Conservation (phyloP, 495 filamentous ascomycete species). For the Polyplosphaeria fusca region DNA sequence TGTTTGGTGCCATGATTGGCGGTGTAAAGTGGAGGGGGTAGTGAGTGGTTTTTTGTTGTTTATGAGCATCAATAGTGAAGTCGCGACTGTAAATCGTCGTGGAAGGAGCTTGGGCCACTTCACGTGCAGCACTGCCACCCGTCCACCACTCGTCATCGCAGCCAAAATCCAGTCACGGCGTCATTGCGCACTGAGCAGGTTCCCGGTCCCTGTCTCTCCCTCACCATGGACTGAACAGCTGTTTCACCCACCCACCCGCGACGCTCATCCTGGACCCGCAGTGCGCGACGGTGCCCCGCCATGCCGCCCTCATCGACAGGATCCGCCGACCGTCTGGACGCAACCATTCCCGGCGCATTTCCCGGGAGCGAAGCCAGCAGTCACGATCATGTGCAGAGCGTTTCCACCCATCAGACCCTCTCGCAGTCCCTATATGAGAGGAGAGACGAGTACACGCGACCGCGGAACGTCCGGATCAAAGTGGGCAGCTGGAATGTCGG, state of each 20-base stretch:
- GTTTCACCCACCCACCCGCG: background rate
- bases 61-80: too few species aligned
- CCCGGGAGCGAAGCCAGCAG: constrained; percentile 19
- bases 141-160: background rate
- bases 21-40: background rate
- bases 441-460: constrained; percentile 70
- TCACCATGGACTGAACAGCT: constrained; percentile 1
- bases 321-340: constrained; percentile 30
- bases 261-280: background rate
- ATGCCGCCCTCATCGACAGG: constrained; percentile 22
- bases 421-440: constrained; percentile 65
- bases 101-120: background rate
- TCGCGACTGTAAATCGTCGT: too few species aligned
- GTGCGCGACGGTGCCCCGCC: background rate
- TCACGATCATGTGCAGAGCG: background rate
- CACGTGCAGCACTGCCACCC: background rate
- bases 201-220: background rate
- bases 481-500: constrained; percentile 96
- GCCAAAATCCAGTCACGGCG: background rate
- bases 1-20: constrained; percentile 18
- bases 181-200: background rate
- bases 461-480: constrained; percentile 71
- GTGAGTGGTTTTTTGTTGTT: background rate
- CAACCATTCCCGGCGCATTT: constrained; percentile 41
- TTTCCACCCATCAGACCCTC: constrained; percentile 45